Evolutionary conservation across 345 rosid genomes (phyloP).

Genomic region (Excoecaria agallocha): DNA sequence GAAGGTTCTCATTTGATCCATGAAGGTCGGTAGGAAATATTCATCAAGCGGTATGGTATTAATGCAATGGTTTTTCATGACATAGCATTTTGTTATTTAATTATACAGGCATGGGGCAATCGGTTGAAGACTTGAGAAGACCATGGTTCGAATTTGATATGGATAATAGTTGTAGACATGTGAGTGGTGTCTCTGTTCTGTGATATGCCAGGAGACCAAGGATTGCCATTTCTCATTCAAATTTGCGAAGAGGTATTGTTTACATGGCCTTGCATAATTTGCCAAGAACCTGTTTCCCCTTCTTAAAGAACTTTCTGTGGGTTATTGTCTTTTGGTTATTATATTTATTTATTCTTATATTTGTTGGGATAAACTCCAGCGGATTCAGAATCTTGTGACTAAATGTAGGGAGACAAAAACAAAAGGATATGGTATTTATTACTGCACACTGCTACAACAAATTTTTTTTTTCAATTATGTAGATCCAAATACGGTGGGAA

Average conservation of each 20-base stretch:
- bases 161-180: not conserved
- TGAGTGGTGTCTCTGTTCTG: not conserved
- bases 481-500: not conserved
- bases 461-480: not conserved
- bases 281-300: not conserved
- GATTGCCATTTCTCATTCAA: not conserved
- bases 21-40: too few species aligned
- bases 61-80: too few species aligned
- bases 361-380: not conserved
- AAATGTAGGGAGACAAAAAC: constrained; percentile 3
- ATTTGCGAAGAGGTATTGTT: not conserved
- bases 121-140: too few species aligned
- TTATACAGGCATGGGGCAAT: too few species aligned
- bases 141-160: not conserved
- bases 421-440: not conserved
- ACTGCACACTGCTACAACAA: constrained; percentile 12
- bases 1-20: too few species aligned
- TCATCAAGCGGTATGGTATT: too few species aligned
- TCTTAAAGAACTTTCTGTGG: not conserved
- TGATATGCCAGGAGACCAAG: not conserved
- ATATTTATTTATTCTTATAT: not conserved
- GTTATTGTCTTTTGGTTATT: not conserved
- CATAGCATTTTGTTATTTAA: too few species aligned
- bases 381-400: constrained; percentile 1
- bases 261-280: not conserved